These are phyloP conservation scores for Phialophora expanda DNA, from an alignment of 2,329 filamentous ascomycete species.

Conservation along the genomic window DNA sequence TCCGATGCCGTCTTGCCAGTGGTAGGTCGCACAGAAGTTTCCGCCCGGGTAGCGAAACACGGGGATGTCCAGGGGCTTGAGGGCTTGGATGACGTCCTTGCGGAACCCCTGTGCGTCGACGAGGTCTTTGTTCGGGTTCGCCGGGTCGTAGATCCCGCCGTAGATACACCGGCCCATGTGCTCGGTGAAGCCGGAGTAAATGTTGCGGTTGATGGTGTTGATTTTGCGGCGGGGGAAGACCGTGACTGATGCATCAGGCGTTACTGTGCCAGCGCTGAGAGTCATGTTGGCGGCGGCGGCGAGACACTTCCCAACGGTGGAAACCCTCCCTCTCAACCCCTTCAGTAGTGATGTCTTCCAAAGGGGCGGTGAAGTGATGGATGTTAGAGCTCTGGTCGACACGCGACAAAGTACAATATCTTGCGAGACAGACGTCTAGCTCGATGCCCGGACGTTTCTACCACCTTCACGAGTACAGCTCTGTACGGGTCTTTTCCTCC, in stretches of 20 bases:
- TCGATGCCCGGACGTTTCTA: no score
- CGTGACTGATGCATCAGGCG: constrained; percentile 52
- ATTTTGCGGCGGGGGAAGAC: constrained; percentile 68
- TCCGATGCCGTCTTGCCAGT: constrained; percentile 82
- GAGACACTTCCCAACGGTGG: not conserved
- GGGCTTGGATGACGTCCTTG: constrained; percentile 74
- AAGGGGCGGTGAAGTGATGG: not conserved
- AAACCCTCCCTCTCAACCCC: not conserved
- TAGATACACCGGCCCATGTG: constrained; percentile 92
- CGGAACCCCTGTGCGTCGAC: constrained; percentile 77
- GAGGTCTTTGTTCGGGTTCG: constrained; percentile 61
- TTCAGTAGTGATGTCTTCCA: not conserved
- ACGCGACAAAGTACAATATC: not conserved
- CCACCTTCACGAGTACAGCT: not conserved
- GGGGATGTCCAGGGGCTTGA: constrained; percentile 75
- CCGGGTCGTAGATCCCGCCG: constrained; percentile 81
- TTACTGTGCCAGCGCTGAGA: constrained; percentile 68
- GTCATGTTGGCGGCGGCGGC: constrained; percentile 61
- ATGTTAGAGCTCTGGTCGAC: not conserved
- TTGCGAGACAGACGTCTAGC: no score
- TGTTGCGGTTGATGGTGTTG: constrained; percentile 77
- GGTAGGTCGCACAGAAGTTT: constrained; percentile 84
- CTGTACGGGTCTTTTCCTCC: not conserved
- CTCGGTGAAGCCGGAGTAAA: constrained; percentile 86
- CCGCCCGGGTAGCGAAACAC: constrained; percentile 76